phyloP scores from a whole-genome alignment of 73 alveolate genomes.

The Stentor roeselii region DNA sequence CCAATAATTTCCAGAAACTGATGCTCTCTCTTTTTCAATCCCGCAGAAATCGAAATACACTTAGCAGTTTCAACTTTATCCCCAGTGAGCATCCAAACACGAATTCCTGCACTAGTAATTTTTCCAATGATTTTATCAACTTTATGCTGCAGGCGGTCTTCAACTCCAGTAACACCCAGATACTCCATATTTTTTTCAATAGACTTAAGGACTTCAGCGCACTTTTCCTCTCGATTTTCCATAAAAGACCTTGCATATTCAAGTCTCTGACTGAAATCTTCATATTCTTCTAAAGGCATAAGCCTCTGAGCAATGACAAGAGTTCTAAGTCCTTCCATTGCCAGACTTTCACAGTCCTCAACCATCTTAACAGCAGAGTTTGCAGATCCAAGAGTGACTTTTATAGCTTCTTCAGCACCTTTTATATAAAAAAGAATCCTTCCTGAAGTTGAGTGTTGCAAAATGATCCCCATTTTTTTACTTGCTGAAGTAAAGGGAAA shows the following conservation, averaged over 20 bases:
- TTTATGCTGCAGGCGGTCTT: conserved; percentile 85
- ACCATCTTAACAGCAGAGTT: conserved; percentile 62
- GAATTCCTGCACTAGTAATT: conserved; percentile 81
- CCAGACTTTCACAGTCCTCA: conserved; percentile 87
- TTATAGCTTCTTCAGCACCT: conserved; percentile 96
- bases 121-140: conserved; percentile 73
- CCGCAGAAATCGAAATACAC: conserved; percentile 93
- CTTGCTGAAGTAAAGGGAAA: conserved; percentile 94
- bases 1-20: conserved; percentile 63
- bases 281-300: conserved; percentile 63
- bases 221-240: conserved; percentile 66
- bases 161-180: conserved; percentile 93
- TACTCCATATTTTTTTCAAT: conserved; percentile 86
- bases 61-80: conserved; percentile 98
- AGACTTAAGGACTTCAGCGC: conserved; percentile 53
- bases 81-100: conserved; percentile 96
- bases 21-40: conserved; percentile 76
- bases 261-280: conserved; percentile 56
- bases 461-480: conserved; percentile 95
- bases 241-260: conserved; percentile 74
- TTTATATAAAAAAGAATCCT: conserved; percentile 81
- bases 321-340: conserved; percentile 95
- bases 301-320: conserved; percentile 77
- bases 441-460: conserved; percentile 58
- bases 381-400: conserved; percentile 61